phyloP scores from a whole-genome alignment of 345 rosid genomes.

The Jatropha curcas region DNA sequence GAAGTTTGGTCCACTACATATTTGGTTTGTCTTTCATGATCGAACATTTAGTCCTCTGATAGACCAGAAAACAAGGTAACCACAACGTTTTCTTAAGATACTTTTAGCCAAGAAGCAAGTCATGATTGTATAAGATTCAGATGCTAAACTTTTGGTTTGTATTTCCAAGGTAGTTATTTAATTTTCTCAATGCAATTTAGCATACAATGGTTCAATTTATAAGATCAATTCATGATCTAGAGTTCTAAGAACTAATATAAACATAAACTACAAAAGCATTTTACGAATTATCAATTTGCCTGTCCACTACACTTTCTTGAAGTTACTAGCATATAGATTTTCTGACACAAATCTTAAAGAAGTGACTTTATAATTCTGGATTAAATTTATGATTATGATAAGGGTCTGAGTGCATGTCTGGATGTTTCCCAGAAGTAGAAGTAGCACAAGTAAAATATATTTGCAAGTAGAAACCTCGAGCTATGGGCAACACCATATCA shows the following conservation, averaged over 20 bases:
- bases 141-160: too few relatives aligned
- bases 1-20: too few relatives aligned
- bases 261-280: neutral
- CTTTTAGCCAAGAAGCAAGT: too few relatives aligned
- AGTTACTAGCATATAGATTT: neutral
- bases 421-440: neutral
- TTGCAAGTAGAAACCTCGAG: constrained; percentile 59
- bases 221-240: neutral
- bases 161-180: too few relatives aligned
- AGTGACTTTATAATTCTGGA: neutral
- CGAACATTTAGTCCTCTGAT: neutral
- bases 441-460: neutral
- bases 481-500: constrained; percentile 92
- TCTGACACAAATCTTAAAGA: neutral
- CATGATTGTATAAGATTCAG: too few relatives aligned
- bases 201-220: too few relatives aligned
- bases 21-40: neutral
- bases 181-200: too few relatives aligned
- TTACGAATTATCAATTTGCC: neutral
- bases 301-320: neutral
- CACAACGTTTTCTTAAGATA: too few relatives aligned
- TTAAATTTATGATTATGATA: too few relatives aligned
- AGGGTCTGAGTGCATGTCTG: neutral
- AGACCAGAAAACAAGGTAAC: too few relatives aligned
- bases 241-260: neutral